A percentile compares a stretch with the other conserved stretches of the same genome.
Conservation (phyloP, 108 stramenopile genomes). For the Epithemia pelagica region DNA sequence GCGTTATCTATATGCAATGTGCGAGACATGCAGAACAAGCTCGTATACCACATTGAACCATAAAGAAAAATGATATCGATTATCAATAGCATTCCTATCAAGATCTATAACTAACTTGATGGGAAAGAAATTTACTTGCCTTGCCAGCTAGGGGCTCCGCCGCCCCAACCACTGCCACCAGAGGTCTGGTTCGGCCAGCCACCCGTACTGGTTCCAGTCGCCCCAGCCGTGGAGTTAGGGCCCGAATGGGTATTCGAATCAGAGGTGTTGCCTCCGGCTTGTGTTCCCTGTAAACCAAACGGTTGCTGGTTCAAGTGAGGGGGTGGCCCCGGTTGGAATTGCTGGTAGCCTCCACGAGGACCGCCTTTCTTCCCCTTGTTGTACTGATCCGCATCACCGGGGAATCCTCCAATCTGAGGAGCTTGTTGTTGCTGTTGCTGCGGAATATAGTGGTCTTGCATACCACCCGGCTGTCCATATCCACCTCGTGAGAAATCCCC, state of each 20-base stretch:
- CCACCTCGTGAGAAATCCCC: conserved; percentile 44
- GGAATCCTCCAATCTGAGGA: conserved; percentile 32
- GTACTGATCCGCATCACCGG: conserved; percentile 44
- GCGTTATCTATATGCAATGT: too few species aligned
- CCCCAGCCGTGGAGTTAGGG: not conserved
- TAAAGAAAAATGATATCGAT: too few species aligned
- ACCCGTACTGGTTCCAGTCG: conserved; percentile 20
- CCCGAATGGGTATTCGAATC: conserved; percentile 2
- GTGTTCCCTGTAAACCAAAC: conserved; percentile 54
- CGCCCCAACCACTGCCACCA: conserved; percentile 24
- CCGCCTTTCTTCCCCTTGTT: conserved; percentile 53
- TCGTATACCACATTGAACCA: too few species aligned
- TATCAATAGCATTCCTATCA: too few species aligned
- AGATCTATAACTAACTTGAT: not conserved
- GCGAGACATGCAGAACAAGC: too few species aligned
- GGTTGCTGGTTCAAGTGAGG: conserved; percentile 33
- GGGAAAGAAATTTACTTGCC: conserved; percentile 1
- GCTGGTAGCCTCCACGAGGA: conserved; percentile 4
- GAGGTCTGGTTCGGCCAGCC: conserved; percentile 32
- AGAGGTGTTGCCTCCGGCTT: conserved; percentile 23
- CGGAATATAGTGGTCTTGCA: conserved; percentile 47
- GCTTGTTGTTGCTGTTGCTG: conserved; percentile 41
- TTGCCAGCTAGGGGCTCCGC: conserved; percentile 37
- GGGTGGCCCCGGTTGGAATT: conserved; percentile 40
- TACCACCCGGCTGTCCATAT: conserved; percentile 45